Conservation (phyloP, 2,329 filamentous ascomycete species). For the Arthrobotrys conoides region DNA sequence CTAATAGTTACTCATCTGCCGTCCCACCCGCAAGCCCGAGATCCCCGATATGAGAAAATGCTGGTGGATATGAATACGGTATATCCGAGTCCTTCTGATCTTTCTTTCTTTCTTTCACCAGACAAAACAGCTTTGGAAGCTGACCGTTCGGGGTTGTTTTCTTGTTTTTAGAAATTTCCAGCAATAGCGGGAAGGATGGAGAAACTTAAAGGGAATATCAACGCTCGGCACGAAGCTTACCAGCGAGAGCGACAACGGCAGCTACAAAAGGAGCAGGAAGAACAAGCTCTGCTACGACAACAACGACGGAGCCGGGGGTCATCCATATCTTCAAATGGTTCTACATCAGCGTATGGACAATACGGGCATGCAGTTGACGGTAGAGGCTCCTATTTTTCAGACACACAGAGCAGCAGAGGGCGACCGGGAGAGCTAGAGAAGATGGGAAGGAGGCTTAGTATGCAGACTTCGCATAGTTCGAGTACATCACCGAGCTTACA, state of each 20-base stretch:
- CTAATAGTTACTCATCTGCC: conserved; percentile 84
- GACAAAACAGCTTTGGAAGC: not conserved
- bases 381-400: conserved; percentile 46
- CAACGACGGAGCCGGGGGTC: conserved; percentile 67
- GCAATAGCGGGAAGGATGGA: conserved; percentile 72
- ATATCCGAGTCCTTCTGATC: not conserved
- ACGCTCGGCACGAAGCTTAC: conserved; percentile 65
- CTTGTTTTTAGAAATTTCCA: conserved; percentile 45
- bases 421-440: conserved; percentile 56
- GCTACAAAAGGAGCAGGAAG: conserved; percentile 49
- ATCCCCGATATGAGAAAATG: conserved; percentile 73
- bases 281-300: conserved; percentile 77
- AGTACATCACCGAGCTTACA: conserved; percentile 55
- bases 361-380: conserved; percentile 36
- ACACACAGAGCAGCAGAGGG: conserved; percentile 39
- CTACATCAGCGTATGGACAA: conserved; percentile 26
- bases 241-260: conserved; percentile 40
- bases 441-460: conserved; percentile 55
- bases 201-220: conserved; percentile 82
- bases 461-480: conserved; percentile 57
- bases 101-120: too few species aligned
- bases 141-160: not conserved
- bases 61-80: conserved; percentile 65
- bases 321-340: conserved; percentile 57
- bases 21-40: conserved; percentile 81